Conservation (phyloP, 208 protist genomes). For the Crithidia fasciculata region DNA sequence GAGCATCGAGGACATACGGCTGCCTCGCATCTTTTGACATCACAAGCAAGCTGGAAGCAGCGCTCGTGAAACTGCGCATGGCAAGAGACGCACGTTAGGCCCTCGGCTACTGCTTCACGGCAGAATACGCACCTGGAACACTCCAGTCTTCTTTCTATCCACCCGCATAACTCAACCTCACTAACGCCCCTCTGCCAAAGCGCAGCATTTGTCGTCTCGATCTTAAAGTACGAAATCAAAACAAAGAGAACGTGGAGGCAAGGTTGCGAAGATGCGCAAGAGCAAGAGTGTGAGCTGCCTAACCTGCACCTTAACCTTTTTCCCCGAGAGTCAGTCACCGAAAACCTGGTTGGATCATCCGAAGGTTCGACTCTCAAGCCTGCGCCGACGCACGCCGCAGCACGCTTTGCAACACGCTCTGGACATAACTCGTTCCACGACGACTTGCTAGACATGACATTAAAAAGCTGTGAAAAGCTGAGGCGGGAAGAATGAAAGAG, state of each 20-base stretch:
- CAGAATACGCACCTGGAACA: conserved; percentile 40
- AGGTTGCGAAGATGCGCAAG: conserved; percentile 50
- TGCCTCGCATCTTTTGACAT: neutral
- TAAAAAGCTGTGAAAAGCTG: neutral
- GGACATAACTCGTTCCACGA: conserved; percentile 30
- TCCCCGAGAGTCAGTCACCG: conserved; percentile 31
- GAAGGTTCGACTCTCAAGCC: conserved; percentile 1
- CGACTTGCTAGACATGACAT: neutral
- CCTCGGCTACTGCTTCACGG: conserved; percentile 7
- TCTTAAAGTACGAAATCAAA: conserved; percentile 48
- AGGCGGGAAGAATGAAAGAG: neutral
- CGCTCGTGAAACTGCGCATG: conserved; percentile 30
- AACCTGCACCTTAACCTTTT: conserved; percentile 52
- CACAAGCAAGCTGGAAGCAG: conserved; percentile 24
- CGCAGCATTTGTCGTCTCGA: conserved; percentile 46
- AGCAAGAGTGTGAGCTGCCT: conserved; percentile 67
- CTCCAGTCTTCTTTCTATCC: conserved; percentile 29
- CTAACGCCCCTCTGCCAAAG: conserved; percentile 75
- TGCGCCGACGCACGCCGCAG: neutral
- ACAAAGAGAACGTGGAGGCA: conserved; percentile 78
- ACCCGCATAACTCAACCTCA: conserved; percentile 59
- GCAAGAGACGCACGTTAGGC: conserved; percentile 19
- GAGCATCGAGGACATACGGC: conserved; percentile 2
- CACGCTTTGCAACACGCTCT: conserved; percentile 8
- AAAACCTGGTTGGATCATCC: conserved; percentile 45